Evolutionary conservation across 768 basidiomycete genomes (phyloP), one percentile per base, ranked within the genome.

Genomic region (Phlebiopsis flavidoalba): DNA sequence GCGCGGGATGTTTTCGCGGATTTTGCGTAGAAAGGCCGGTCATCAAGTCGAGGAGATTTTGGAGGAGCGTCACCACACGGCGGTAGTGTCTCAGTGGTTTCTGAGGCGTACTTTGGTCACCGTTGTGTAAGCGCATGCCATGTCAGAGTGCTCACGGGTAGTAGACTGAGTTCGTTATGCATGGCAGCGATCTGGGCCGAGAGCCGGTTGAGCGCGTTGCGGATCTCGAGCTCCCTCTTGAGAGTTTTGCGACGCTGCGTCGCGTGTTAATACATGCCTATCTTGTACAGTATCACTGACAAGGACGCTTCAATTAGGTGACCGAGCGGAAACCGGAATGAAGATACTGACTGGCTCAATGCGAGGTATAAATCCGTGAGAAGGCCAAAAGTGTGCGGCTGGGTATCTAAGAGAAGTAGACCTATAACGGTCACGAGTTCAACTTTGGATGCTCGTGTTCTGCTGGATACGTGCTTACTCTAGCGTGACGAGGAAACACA

Each of bases 21-120:
- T 74, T 66, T 78, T 79, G n/a, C 80, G 71, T 5, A 82, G 66
- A 35, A n/a, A n/a, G n/a, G n/a, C 79, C 78, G 2, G 74, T 79
- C 65, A 80, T 69, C 21, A 77, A 64, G 60, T 82, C 79, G 15
- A 80, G 71, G 22, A 77, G 65, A 55, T 70, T 73, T 54, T 80
- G 80, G 45, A 82, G 67, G 21, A 70, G 68, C 5, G 58, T 60
- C 26, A 78, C 70, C 6, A 75, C 67, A 43, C 74, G 68, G 35
- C 75, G 72, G 60, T 81, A 82, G 53, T 75, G 74, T 26, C 68
- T 69, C 65, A 80, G 73, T n/a, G 80, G 79, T 75, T 81, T 81
- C 78, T 81, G 26, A 49, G 5, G 19, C 15, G 17, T 19, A 40
- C n/a, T 48, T 50, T 21, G 40, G 36, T 51, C 10, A 15, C 43